Conservation (phyloP, 345 rosid genomes). For the Pugionium cornutum region DNA sequence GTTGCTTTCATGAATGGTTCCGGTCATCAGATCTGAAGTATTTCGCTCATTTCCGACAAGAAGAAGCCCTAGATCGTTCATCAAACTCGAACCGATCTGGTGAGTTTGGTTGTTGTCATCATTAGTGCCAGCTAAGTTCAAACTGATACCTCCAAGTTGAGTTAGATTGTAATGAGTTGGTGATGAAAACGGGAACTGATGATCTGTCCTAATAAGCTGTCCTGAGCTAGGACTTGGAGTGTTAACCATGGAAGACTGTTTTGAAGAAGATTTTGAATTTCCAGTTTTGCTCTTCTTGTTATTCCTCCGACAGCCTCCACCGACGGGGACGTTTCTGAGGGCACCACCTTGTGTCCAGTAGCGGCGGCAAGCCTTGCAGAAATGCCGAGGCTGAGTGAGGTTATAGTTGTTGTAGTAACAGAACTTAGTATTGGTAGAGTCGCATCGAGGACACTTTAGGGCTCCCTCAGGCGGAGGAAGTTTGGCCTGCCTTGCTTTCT, state of each 20-base stretch:
- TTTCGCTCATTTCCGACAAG: conserved; percentile 37
- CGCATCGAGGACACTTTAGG: conserved; percentile 76
- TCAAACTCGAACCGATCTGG: conserved; percentile 31
- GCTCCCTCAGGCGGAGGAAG: conserved; percentile 57
- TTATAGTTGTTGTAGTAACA: conserved; percentile 86
- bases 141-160: conserved; percentile 54
- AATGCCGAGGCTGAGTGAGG: conserved; percentile 79
- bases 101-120: conserved; percentile 40
- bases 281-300: conserved; percentile 62
- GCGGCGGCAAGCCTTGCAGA: conserved; percentile 78
- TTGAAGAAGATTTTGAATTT: conserved; percentile 46
- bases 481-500: conserved; percentile 69
- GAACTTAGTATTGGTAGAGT: conserved; percentile 75
- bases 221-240: conserved; percentile 45
- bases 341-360: conserved; percentile 87
- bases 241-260: conserved; percentile 42
- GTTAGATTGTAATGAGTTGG: conserved; percentile 49
- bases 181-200: conserved; percentile 57
- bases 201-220: conserved; percentile 36
- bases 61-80: conserved; percentile 51
- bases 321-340: conserved; percentile 72
- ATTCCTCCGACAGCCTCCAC: conserved; percentile 69
- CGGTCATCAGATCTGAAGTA: conserved; percentile 37
- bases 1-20: conserved; percentile 29
- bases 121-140: conserved; percentile 52